Conservation (phyloP, 1,139 yeast genomes). For the Debaryomyces psychrophilus region DNA sequence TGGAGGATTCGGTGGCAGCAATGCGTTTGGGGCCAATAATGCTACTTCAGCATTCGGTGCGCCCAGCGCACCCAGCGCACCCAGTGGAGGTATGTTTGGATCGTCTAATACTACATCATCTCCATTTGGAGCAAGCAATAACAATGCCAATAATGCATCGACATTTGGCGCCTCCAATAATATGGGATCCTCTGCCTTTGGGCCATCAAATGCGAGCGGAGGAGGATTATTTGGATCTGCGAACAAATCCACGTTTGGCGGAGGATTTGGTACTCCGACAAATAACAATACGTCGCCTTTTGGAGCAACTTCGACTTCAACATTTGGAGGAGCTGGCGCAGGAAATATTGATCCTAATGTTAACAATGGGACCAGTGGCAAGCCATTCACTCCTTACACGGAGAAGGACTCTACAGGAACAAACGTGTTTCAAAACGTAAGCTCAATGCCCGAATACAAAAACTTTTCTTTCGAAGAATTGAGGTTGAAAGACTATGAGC, state of each 20-base stretch:
- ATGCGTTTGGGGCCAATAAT: conserved; percentile 27
- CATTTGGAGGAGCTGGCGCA: conserved; percentile 26
- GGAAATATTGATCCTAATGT: conserved; percentile 37
- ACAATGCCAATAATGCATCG: conserved; percentile 18
- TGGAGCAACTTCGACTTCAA: conserved; percentile 23
- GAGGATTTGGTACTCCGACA: conserved; percentile 22
- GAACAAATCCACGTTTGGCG: conserved; percentile 23
- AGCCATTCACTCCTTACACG: conserved; percentile 63
- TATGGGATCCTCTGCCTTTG: conserved; percentile 27
- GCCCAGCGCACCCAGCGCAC: conserved; percentile 17
- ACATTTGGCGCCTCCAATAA: conserved; percentile 26
- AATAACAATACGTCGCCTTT: conserved; percentile 23
- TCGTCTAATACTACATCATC: conserved; percentile 25
- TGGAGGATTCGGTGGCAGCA: conserved; percentile 34
- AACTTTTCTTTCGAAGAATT: conserved; percentile 85
- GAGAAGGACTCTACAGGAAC: conserved; percentile 76
- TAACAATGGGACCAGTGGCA: conserved; percentile 72
- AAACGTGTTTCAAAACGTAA: conserved; percentile 70
- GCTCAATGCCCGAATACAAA: conserved; percentile 88
- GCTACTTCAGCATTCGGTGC: conserved; percentile 24
- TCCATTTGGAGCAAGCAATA: conserved; percentile 28
- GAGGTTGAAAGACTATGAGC: conserved; percentile 85
- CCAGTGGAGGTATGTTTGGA: conserved; percentile 32
- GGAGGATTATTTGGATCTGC: conserved; percentile 31
- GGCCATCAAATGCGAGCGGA: conserved; percentile 25